Evolutionary conservation across 2,329 filamentous ascomycete species (phyloP).

Genomic region (Ophiostoma australiae): DNA sequence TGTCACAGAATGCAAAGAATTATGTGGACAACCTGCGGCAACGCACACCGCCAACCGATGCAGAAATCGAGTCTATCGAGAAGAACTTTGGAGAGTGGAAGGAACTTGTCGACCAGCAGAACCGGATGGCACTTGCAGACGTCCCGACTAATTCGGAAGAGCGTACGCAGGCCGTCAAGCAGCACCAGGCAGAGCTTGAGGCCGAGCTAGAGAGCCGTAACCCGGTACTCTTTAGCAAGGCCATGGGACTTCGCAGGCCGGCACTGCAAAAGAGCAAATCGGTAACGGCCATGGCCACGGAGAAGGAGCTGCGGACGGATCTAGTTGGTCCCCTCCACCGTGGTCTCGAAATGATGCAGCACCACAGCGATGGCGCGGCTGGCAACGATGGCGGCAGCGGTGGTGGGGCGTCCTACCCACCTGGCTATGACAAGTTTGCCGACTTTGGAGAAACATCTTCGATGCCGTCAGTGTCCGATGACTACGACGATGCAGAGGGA

Average conservation of each 20-base stretch:
- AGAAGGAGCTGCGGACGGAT: conserved; percentile 29
- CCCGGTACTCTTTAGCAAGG: conserved; percentile 45
- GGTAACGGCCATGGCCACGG: conserved; percentile 11
- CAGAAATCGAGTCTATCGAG: conserved; percentile 33
- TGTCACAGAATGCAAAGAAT: conserved; percentile 39
- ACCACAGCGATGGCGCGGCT: conserved; percentile 17
- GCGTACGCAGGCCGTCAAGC: conserved; percentile 39
- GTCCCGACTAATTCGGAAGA: conserved; percentile 39
- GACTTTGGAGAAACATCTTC: conserved; percentile 19
- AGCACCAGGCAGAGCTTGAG: conserved; percentile 47
- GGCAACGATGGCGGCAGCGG: neutral
- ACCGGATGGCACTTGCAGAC: conserved; percentile 37
- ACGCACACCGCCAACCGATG: conserved; percentile 33
- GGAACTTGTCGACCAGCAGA: conserved; percentile 41
- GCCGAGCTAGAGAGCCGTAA: conserved; percentile 45
- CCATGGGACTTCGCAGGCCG: conserved; percentile 35
- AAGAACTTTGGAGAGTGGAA: conserved; percentile 45
- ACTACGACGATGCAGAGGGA: conserved; percentile 38
- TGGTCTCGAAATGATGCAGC: conserved; percentile 36
- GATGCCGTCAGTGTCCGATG: conserved; percentile 27
- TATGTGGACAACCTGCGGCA: conserved; percentile 40
- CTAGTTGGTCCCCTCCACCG: conserved; percentile 34
- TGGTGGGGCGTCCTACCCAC: neutral
- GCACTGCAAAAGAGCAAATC: conserved; percentile 14
- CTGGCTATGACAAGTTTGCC: conserved; percentile 28